These are phyloP conservation scores for Nitzschia palea DNA, from an alignment of 108 stramenopile genomes.

Conservation along the genomic window DNA sequence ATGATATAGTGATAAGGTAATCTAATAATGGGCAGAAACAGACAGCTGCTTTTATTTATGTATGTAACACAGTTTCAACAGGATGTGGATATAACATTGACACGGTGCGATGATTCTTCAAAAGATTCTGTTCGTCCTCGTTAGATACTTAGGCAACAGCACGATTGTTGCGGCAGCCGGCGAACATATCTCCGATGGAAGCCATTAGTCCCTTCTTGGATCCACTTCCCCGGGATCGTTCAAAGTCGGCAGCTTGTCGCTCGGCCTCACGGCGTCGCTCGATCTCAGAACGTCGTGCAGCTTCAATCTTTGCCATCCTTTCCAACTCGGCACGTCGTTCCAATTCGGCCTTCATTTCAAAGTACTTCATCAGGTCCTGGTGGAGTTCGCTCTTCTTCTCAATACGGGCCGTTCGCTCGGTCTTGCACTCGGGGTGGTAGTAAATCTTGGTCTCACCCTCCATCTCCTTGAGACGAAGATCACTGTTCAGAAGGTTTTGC, in stretches of 20 bases:
- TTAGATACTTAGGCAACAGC: slow-evolving; percentile 1
- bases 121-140: too few species aligned
- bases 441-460: slow-evolving; percentile 11
- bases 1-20: too few species aligned
- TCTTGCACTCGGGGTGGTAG: slow-evolving; percentile 15
- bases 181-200: too few species aligned
- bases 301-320: not conserved
- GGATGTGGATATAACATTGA: too few species aligned
- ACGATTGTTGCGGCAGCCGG: slow-evolving; percentile 4
- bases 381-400: slow-evolving; percentile 10
- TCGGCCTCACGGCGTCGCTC: too few species aligned
- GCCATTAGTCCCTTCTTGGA: too few species aligned
- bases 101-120: too few species aligned
- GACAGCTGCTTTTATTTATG: too few species aligned
- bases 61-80: too few species aligned
- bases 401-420: not conserved
- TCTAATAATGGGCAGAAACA: too few species aligned
- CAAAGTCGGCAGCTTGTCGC: not conserved
- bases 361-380: slow-evolving; percentile 2
- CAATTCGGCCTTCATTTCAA: slow-evolving; percentile 1
- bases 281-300: not conserved
- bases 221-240: too few species aligned
- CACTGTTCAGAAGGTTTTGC: slow-evolving; percentile 4
- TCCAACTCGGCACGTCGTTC: not conserved
- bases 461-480: slow-evolving; percentile 7